Evolutionary conservation across 1,139 yeast species (phyloP).

Genomic region (Magnusiomyces paraingens): DNA sequence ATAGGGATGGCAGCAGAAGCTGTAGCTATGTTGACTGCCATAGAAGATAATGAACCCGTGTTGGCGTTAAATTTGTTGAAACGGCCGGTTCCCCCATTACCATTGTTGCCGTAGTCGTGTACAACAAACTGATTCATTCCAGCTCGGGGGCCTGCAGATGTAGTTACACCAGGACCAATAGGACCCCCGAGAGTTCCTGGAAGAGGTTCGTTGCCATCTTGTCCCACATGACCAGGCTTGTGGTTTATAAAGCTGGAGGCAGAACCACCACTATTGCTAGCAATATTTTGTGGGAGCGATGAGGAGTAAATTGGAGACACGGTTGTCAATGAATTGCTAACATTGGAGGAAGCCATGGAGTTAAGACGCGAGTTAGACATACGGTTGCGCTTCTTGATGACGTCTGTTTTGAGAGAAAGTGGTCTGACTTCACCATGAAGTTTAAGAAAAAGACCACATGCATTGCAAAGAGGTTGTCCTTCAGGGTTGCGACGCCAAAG

Average conservation of each 20-base stretch:
- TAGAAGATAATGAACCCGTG: constrained; percentile 7
- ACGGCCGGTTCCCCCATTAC: too few relatives aligned
- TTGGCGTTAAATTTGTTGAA: not conserved
- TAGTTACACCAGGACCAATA: not conserved
- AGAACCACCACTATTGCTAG: too few relatives aligned
- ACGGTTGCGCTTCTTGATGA: constrained; percentile 65
- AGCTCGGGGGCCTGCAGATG: constrained; percentile 1
- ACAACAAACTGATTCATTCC: too few relatives aligned
- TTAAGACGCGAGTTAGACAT: not conserved
- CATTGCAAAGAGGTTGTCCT: constrained; percentile 87
- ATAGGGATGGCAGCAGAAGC: constrained; percentile 16
- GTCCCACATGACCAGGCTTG: too few relatives aligned
- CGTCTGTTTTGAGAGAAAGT: constrained; percentile 78
- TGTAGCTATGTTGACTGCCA: constrained; percentile 13
- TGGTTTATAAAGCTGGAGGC: too few relatives aligned
- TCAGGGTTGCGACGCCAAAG: constrained; percentile 88
- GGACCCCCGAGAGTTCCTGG: not conserved
- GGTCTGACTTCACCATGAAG: constrained; percentile 91
- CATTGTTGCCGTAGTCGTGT: too few relatives aligned
- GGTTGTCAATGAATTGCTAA: not conserved
- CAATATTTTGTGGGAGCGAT: too few relatives aligned
- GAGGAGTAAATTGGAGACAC: too few relatives aligned
- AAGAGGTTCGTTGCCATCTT: too few relatives aligned
- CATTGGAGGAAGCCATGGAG: not conserved
- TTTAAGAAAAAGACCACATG: constrained; percentile 83